A percentile compares a stretch with the other conserved stretches of the same genome.
Evolutionary conservation across 176 grass and related monocot species (phyloP).

Genomic region (Olyra latifolia): DNA sequence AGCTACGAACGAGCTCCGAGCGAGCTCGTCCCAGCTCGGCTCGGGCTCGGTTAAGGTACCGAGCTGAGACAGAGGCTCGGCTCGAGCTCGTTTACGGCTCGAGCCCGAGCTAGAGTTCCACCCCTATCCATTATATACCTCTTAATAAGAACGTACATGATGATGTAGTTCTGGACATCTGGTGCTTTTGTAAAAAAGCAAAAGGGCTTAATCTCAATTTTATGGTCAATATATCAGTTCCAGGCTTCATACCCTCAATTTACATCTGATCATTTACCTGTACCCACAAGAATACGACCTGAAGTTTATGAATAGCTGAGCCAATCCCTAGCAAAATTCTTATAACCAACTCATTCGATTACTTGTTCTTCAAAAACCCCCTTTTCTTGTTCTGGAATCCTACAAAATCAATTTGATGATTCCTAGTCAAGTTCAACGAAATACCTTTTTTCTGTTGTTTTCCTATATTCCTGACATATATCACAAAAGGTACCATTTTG

Average conservation of each 20-base stretch:
- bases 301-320: not conserved
- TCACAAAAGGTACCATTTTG: not conserved
- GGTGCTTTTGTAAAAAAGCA: not conserved
- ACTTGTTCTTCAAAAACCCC: not conserved
- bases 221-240: not conserved
- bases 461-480: constrained; percentile 1
- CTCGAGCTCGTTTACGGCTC: no score
- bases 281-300: not conserved
- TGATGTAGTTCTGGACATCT: not conserved
- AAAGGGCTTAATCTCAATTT: not conserved
- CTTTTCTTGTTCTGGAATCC: not conserved
- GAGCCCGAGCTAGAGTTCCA: no score
- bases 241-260: not conserved
- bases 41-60: no score
- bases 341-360: not conserved
- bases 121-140: not conserved
- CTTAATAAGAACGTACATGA: not conserved
- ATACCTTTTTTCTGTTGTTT: not conserved
- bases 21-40: no score
- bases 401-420: not conserved
- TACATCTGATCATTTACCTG: not conserved
- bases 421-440: not conserved
- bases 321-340: not conserved
- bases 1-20: no score
- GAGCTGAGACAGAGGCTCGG: no score